phyloP scores from a whole-genome alignment of 768 basidiomycete species.

The Dentipellis fragilis region DNA sequence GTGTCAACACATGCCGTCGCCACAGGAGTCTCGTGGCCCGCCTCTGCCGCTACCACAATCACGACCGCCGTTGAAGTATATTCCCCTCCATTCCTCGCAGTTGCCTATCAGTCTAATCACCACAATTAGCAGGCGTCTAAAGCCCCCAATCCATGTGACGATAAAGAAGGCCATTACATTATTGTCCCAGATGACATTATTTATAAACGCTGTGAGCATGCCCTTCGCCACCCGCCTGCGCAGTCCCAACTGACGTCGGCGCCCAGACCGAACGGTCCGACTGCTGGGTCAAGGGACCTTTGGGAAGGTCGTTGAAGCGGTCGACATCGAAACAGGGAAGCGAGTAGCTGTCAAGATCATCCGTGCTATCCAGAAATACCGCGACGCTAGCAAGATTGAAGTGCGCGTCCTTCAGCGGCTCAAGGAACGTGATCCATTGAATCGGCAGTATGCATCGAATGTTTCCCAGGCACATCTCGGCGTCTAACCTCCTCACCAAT shows the following conservation, averaged over 20 bases:
- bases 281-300: conserved; percentile 96
- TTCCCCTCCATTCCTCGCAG: conserved; percentile 14
- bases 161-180: conserved; percentile 98
- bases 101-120: conserved; percentile 20
- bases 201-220: conserved; percentile 63
- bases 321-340: conserved; percentile 64
- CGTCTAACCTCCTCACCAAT: conserved; percentile 5
- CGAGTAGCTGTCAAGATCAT: conserved; percentile 98
- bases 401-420: conserved; percentile 89
- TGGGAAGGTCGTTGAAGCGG: conserved; percentile 94
- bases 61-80: conserved; percentile 55
- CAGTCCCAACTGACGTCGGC: conserved; percentile 4
- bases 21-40: conserved; percentile 57
- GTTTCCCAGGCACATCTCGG: conserved; percentile 3
- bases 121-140: conserved; percentile 46
- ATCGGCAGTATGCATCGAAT: conserved; percentile 62
- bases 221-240: not conserved
- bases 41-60: conserved; percentile 39
- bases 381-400: conserved; percentile 97
- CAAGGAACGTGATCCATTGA: conserved; percentile 79
- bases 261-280: conserved; percentile 82
- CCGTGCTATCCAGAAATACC: conserved; percentile 95
- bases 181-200: conserved; percentile 88
- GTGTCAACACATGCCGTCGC: conserved; percentile 29
- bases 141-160: conserved; percentile 71